Evolutionary conservation across 2,329 filamentous ascomycete species (phyloP).

Genomic region (Xylariaceae sp.): DNA sequence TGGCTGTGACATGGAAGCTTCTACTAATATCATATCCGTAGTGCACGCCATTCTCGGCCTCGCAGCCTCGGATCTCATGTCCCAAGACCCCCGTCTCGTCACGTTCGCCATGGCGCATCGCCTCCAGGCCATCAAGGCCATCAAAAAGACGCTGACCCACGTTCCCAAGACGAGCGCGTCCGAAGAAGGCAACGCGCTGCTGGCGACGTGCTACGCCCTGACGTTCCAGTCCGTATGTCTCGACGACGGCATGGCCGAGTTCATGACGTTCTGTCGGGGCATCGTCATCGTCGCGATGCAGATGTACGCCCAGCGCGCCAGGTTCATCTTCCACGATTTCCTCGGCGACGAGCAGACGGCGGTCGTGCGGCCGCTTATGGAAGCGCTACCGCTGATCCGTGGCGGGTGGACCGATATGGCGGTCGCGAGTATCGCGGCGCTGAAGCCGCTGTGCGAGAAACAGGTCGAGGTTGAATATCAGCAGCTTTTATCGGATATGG

Average conservation of each 20-base stretch:
- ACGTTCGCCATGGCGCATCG: slow-evolving; percentile 60
- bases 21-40: slow-evolving; percentile 35
- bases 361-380: slow-evolving; percentile 41
- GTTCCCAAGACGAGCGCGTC: slow-evolving; percentile 36
- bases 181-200: slow-evolving; percentile 55
- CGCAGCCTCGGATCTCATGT: slow-evolving; percentile 60
- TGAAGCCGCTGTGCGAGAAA: slow-evolving; percentile 40
- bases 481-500: slow-evolving; percentile 39
- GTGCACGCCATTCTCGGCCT: slow-evolving; percentile 67
- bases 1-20: no score
- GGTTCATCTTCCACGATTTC: slow-evolving; percentile 47
- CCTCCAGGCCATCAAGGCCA: slow-evolving; percentile 53
- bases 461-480: slow-evolving; percentile 44
- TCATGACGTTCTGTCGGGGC: slow-evolving; percentile 56
- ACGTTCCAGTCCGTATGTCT: slow-evolving; percentile 56
- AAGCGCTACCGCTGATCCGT: slow-evolving; percentile 40
- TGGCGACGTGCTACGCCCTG: slow-evolving; percentile 56
- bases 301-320: slow-evolving; percentile 45
- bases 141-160: slow-evolving; percentile 50
- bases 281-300: slow-evolving; percentile 52
- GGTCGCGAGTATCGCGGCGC: slow-evolving; percentile 34
- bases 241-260: slow-evolving; percentile 56
- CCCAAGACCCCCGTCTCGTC: slow-evolving; percentile 45
- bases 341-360: slow-evolving; percentile 36
- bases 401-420: slow-evolving; percentile 44